A percentile compares a stretch with the other conserved stretches of the same genome.
These are phyloP conservation scores for Sporothrix euskadiensis DNA, from an alignment of 2,329 filamentous ascomycete species.

Conservation along the genomic window DNA sequence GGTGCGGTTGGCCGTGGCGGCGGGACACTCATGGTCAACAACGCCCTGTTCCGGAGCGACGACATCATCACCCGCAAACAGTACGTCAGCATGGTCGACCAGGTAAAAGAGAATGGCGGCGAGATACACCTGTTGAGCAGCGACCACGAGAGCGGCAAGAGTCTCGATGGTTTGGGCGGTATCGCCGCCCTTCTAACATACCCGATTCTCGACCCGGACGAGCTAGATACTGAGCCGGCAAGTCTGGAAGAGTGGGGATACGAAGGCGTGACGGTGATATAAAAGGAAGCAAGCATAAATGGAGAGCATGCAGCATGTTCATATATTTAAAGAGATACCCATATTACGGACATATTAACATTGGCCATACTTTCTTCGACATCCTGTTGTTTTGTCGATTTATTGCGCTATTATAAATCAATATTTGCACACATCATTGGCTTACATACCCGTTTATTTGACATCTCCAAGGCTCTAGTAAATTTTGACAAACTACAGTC, in stretches of 20 bases:
- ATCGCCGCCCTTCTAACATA: conserved; percentile 91
- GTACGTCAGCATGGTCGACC: conserved; percentile 85
- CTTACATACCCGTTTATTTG: too few species aligned
- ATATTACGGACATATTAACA: neutral
- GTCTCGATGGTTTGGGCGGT: conserved; percentile 79
- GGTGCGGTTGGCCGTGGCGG: conserved; percentile 87
- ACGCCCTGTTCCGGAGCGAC: conserved; percentile 81
- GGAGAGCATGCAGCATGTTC: neutral
- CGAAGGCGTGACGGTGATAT: conserved; percentile 36
- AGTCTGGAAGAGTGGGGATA: conserved; percentile 32
- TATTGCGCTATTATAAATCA: too few species aligned
- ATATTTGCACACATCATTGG: too few species aligned
- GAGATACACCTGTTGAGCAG: conserved; percentile 88
- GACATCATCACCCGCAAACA: conserved; percentile 73
- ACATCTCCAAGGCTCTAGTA: too few species aligned
- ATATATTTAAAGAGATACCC: neutral
- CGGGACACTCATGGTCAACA: conserved; percentile 81
- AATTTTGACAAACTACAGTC: too few species aligned
- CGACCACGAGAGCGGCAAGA: conserved; percentile 88
- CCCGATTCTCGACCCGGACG: conserved; percentile 75
- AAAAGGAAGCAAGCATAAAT: neutral
- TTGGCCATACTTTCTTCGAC: neutral
- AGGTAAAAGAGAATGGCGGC: conserved; percentile 81
- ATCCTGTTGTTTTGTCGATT: too few species aligned
- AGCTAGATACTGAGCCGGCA: conserved; percentile 44